A percentile compares a stretch with the other conserved stretches of the same genome.
Evolutionary conservation across 768 basidiomycete genomes (phyloP).

Genomic region (Daedalea quercina): DNA sequence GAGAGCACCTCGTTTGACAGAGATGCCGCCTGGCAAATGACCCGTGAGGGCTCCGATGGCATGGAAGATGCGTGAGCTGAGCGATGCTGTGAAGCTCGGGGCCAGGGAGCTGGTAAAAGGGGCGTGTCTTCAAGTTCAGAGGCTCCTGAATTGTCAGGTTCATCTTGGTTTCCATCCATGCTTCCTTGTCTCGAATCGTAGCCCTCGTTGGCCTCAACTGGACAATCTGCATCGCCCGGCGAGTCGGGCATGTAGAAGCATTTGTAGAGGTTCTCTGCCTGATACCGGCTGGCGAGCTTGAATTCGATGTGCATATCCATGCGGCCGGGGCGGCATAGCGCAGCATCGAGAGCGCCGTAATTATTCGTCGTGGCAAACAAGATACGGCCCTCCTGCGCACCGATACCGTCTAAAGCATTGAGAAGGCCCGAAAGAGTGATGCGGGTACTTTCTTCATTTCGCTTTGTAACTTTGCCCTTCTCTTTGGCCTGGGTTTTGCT

Average conservation of each 20-base stretch:
- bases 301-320: slow-evolving; percentile 83
- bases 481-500: not conserved
- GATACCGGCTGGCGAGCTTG: slow-evolving; percentile 62
- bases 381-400: slow-evolving; percentile 74
- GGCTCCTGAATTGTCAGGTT: not conserved
- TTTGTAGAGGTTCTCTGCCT: slow-evolving; percentile 52
- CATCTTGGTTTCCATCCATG: not conserved
- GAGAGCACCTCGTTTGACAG: slow-evolving; percentile 14
- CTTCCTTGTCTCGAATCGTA: not conserved
- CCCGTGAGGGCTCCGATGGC: no score
- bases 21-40: no score
- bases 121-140: no score
- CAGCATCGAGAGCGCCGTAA: slow-evolving; percentile 62
- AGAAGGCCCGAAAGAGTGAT: slow-evolving; percentile 69
- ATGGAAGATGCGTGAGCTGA: not conserved
- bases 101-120: no score
- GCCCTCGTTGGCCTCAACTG: not conserved
- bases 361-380: slow-evolving; percentile 78
- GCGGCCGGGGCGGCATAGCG: slow-evolving; percentile 70
- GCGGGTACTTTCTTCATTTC: slow-evolving; percentile 17
- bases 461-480: not conserved
- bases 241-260: slow-evolving; percentile 53
- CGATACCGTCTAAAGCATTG: slow-evolving; percentile 72
- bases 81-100: not conserved
- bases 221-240: not conserved